A percentile compares a stretch with the other conserved stretches of the same genome.
Evolutionary conservation across 371 early-diverging fungal genomes (phyloP).

Genomic region (Saksenaea vasiformis): DNA sequence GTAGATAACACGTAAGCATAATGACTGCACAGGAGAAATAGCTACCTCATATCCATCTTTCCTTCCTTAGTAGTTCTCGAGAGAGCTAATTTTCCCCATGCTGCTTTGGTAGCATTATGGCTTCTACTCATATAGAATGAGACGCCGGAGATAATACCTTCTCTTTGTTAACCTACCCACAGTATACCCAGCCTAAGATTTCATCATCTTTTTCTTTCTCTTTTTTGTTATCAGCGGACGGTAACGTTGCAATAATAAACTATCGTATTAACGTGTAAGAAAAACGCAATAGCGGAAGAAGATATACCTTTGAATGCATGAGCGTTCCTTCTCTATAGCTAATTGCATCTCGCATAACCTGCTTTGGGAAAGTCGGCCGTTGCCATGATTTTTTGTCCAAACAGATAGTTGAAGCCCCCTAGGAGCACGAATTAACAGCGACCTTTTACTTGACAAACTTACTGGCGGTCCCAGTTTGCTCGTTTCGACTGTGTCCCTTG

Average conservation of each 20-base stretch:
- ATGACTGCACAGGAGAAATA: neutral
- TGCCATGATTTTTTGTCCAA: slow-evolving; percentile 33
- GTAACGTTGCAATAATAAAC: slow-evolving; percentile 45
- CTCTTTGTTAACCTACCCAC: slow-evolving; percentile 29
- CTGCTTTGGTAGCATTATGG: slow-evolving; percentile 46
- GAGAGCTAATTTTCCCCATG: slow-evolving; percentile 43
- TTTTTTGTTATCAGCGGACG: neutral
- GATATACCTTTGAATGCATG: slow-evolving; percentile 49
- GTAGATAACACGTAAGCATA: neutral
- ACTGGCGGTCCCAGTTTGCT: slow-evolving; percentile 40
- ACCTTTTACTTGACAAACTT: slow-evolving; percentile 1
- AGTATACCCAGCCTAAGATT: slow-evolving; percentile 43
- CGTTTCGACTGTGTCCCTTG: slow-evolving; percentile 28
- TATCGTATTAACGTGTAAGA: slow-evolving; percentile 1
- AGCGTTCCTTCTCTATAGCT: slow-evolving; percentile 43
- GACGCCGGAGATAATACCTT: neutral
- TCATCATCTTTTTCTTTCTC: too few species aligned
- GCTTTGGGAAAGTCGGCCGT: slow-evolving; percentile 40
- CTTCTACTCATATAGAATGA: slow-evolving; percentile 26
- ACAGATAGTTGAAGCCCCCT: slow-evolving; percentile 51
- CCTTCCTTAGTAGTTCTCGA: slow-evolving; percentile 26
- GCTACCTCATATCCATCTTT: slow-evolving; percentile 44
- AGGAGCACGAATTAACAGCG: neutral
- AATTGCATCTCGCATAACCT: slow-evolving; percentile 47
- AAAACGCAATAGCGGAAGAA: neutral